Evolutionary conservation across 202 grass and related monocot genomes (phyloP), one percentile per base, ranked within the genome.

Genomic region (Zoysia matrella): DNA sequence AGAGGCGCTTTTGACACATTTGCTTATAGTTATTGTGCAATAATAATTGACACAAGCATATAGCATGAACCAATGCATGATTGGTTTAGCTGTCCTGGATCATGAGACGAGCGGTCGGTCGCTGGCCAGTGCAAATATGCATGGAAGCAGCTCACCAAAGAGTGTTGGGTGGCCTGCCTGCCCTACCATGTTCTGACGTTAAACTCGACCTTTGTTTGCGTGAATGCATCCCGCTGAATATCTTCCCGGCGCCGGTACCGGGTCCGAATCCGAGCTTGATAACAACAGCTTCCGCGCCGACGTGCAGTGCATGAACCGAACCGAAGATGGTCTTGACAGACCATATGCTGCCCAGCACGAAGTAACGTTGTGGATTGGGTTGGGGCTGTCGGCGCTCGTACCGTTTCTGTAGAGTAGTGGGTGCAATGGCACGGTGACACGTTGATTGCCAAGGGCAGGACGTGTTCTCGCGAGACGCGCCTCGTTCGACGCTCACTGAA

Each of bases 121-220:
- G 84, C 68, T 55, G 60, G 51, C n/a, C 75, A 9, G 40, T 18
- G 60, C 57, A 36, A 22, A 22, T 60, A 8, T 22, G 57, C 66
- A 13, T 78, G 66, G 77, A 89, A 79, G 86, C 75, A 54, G 77
- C 72, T 83, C 80, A 80, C 74, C 88, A 56, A 76, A 83, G 57
- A 67, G 69, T 80, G 88, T 83, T 89, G 70, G 82, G 80, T 86
- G 80, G 84, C 30, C 30, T 36, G 62, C 47, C 70, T 80, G 61
- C 88, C 88, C 84, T 90, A 90, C 74, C 88, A 86, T 90, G 88
- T 75, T 82, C 74, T 16, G 53, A 74, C 79, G 75, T 30, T 54
- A 15, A 69, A 6, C 41, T 40, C 30, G 30, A 69, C 67, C n/a
- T 36, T 72, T 69, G 75, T 22, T 16, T 40, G 65, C 55, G 71